Evolutionary conservation across 306 rosid species (phyloP).

Genomic region (Trifolium fragiferum): DNA sequence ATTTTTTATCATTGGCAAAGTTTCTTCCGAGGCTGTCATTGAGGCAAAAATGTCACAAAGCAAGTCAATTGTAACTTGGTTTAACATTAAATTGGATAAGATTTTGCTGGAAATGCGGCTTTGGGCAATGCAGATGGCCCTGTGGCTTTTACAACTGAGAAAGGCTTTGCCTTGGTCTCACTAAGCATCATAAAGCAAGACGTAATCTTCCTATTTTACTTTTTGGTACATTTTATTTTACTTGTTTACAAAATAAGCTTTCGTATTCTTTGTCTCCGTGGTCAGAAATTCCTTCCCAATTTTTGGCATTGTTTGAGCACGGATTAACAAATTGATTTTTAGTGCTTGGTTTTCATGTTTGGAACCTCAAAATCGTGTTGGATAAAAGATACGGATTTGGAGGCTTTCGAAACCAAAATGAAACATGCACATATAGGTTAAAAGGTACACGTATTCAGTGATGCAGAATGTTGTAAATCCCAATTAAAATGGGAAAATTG

Average conservation of each 20-base stretch:
- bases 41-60: constrained; percentile 67
- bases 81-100: constrained; percentile 61
- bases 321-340: constrained; percentile 38
- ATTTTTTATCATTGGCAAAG: constrained; percentile 80
- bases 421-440: constrained; percentile 25
- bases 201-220: constrained; percentile 30
- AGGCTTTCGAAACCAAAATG: constrained; percentile 18
- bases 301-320: constrained; percentile 39
- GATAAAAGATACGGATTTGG: constrained; percentile 8
- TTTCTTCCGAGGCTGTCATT: constrained; percentile 86
- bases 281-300: constrained; percentile 38
- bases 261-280: constrained; percentile 58
- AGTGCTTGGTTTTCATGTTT: constrained; percentile 15
- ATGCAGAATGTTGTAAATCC: constrained; percentile 40
- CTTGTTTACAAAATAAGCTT: constrained; percentile 41
- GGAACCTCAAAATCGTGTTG: constrained; percentile 33
- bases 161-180: constrained; percentile 58
- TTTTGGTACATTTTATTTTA: constrained; percentile 25
- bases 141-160: constrained; percentile 75
- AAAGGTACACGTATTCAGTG: constrained; percentile 22
- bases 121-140: constrained; percentile 70
- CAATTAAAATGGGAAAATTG: constrained; percentile 35
- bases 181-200: constrained; percentile 32
- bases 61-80: constrained; percentile 63
- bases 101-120: constrained; percentile 72